Evolutionary conservation across 2,329 filamentous ascomycete species (phyloP).

Genomic region (Microthyrium microscopicum): DNA sequence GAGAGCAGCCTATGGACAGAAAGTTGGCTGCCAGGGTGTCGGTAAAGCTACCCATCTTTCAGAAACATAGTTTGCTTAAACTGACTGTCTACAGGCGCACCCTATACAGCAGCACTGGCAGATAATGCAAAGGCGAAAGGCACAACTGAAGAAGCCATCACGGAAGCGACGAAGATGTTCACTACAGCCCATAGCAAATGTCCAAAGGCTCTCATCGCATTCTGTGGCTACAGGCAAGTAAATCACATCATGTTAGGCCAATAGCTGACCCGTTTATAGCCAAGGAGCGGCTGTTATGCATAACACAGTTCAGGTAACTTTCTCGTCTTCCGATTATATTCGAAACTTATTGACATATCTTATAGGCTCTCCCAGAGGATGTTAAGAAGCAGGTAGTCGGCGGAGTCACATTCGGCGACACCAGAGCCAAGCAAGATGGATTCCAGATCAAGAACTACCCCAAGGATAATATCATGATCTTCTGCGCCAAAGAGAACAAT

Average conservation of each 20-base stretch:
- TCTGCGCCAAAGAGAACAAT: conserved; percentile 22
- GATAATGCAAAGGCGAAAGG: conserved; percentile 6
- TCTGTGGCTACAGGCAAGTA: conserved; percentile 7
- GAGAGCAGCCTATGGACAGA: neutral
- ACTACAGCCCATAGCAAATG: conserved; percentile 6
- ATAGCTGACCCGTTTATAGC: neutral
- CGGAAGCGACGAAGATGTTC: conserved; percentile 6
- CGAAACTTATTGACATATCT: too few species aligned
- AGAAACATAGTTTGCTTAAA: too few species aligned
- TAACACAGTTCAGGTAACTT: conserved; percentile 2
- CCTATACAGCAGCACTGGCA: conserved; percentile 1
- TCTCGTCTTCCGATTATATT: too few species aligned
- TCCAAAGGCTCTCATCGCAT: conserved; percentile 1
- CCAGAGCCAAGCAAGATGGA: neutral
- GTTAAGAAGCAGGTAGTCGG: conserved; percentile 1
- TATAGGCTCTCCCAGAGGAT: conserved; percentile 1
- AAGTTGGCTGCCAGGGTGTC: conserved; percentile 28
- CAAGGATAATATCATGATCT: conserved; percentile 28
- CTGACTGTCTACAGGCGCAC: too few species aligned
- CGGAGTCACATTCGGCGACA: conserved; percentile 7
- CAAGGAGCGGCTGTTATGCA: conserved; percentile 8
- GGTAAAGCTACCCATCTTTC: too few species aligned
- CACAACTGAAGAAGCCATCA: conserved; percentile 5
- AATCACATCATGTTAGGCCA: neutral
- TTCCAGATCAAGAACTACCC: conserved; percentile 16